These are phyloP conservation scores for Thelonectria blattea DNA, from an alignment of 2,329 filamentous ascomycete genomes.

Conservation along the genomic window DNA sequence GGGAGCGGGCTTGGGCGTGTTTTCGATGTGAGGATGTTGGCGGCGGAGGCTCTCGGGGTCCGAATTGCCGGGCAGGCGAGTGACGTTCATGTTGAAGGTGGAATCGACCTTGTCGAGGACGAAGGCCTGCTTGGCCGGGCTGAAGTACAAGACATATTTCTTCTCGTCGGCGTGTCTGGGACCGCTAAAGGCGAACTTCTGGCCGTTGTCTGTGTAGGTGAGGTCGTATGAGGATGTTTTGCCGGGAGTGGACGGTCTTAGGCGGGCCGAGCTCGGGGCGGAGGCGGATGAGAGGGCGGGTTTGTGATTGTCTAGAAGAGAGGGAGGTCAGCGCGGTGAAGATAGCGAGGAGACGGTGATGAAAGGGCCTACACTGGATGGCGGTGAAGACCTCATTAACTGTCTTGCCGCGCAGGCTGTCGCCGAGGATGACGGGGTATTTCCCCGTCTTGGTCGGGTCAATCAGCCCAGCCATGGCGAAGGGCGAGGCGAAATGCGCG, in stretches of 20 bases:
- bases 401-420: constrained; percentile 62
- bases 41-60: constrained; percentile 68
- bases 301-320: constrained; percentile 64
- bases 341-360: not conserved
- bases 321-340: constrained; percentile 7
- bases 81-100: constrained; percentile 88
- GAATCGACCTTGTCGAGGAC: constrained; percentile 82
- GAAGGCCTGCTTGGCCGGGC: constrained; percentile 75
- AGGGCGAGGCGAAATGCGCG: constrained; percentile 16
- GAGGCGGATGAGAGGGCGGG: constrained; percentile 57
- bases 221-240: constrained; percentile 63
- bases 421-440: constrained; percentile 69
- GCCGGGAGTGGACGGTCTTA: constrained; percentile 57
- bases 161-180: constrained; percentile 60
- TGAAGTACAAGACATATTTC: constrained; percentile 76
- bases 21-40: constrained; percentile 70
- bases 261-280: constrained; percentile 54
- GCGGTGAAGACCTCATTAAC: constrained; percentile 65
- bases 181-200: constrained; percentile 66
- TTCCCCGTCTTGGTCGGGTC: constrained; percentile 66
- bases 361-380: constrained; percentile 60
- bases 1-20: constrained; percentile 22
- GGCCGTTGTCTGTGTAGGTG: constrained; percentile 59
- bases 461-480: constrained; percentile 50
- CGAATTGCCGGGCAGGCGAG: constrained; percentile 68